These are phyloP conservation scores for Cladophialophora yegresii DNA, from an alignment of 2,329 filamentous ascomycete genomes.

Conservation along the genomic window DNA sequence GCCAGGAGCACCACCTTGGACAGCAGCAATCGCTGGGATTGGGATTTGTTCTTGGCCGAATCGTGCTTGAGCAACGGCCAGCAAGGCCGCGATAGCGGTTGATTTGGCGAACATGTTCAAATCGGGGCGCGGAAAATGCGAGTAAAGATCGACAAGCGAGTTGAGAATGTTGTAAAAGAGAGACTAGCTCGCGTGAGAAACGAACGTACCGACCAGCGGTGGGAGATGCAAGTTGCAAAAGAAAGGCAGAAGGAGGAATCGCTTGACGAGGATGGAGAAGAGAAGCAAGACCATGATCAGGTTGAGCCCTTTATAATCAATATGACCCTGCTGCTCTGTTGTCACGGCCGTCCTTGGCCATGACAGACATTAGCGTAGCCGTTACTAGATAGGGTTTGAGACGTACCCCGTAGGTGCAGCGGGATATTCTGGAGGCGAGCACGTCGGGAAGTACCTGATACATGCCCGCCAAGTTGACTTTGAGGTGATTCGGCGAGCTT, in stretches of 20 bases:
- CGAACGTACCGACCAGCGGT: constrained; percentile 35
- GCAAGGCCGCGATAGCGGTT: constrained; percentile 17
- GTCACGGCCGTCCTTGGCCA: not conserved
- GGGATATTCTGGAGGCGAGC: constrained; percentile 27
- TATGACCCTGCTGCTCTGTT: not conserved
- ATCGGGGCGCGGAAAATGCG: constrained; percentile 9
- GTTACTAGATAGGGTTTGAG: not conserved
- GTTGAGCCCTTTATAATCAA: constrained; percentile 18
- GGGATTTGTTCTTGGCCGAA: constrained; percentile 33
- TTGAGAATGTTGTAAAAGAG: constrained; percentile 21
- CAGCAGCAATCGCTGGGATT: constrained; percentile 32
- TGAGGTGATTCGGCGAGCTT: constrained; percentile 6
- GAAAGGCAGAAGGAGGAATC: constrained; percentile 16
- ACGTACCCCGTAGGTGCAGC: constrained; percentile 7
- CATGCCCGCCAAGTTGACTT: constrained; percentile 17
- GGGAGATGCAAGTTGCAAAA: constrained; percentile 7
- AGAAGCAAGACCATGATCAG: not conserved
- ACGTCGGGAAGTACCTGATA: constrained; percentile 21
- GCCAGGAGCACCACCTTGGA: constrained; percentile 52
- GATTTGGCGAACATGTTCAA: constrained; percentile 23
- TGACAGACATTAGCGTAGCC: constrained; percentile 1
- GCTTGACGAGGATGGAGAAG: constrained; percentile 7
- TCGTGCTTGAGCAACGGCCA: constrained; percentile 31
- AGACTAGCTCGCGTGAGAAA: constrained; percentile 35
- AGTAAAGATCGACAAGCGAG: constrained; percentile 29